Base-by-base conservation (phyloP, 768 basidiomycete genomes). In the Panaeolus cyanescens region DNA sequence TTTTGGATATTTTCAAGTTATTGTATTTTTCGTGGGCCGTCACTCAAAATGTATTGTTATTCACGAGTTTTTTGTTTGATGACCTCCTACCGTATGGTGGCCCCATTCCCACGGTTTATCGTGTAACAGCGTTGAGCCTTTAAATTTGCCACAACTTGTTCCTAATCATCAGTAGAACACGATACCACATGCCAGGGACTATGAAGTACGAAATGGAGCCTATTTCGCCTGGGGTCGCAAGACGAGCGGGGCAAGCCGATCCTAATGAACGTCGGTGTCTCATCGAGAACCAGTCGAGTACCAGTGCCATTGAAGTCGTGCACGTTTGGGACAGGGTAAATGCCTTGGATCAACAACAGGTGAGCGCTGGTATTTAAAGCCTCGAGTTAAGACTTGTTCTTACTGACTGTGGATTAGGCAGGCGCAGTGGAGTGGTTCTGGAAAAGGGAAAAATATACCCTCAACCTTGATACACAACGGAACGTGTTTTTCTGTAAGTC, bases 381-480 rank as follows among this genome's bases (percentile, higher is more conserved):
- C 36, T 5, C 36, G n/a, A 37, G 12, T 13, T 37, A 17, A 17
- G 36, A 37, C 12, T 3, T 30, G 54, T 60, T 30, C 20, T 10
- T 37, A 25, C 13, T 22, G 62, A n/a, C 19, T 4, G 32, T 40
- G 7, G 25, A 5, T 5, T n/a, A 39, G 33, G 36, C 5, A 37
- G 4, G 5, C 12, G 5, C 3, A 37, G 33, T 67, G 1, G 64
- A 67, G 32, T 67, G 60, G 60, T 17, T 22, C 19, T 68, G 66
- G 68, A 58, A 62, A 2, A 58, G 65, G 61, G 9, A 37, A n/a
- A 5, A 13, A 1, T 10, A 54, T 7, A 60, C 62, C 30, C 32
- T 69, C 15, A 60, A 67, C 54, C 55, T 67, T 12, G 68, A 67
- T 54, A 62, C 63, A 0, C 28, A 58, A 25, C 45, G 55, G 22